These are phyloP conservation scores for Rhodotorula sphaerocarpa DNA, from an alignment of 768 basidiomycete genomes.

Conservation along the genomic window DNA sequence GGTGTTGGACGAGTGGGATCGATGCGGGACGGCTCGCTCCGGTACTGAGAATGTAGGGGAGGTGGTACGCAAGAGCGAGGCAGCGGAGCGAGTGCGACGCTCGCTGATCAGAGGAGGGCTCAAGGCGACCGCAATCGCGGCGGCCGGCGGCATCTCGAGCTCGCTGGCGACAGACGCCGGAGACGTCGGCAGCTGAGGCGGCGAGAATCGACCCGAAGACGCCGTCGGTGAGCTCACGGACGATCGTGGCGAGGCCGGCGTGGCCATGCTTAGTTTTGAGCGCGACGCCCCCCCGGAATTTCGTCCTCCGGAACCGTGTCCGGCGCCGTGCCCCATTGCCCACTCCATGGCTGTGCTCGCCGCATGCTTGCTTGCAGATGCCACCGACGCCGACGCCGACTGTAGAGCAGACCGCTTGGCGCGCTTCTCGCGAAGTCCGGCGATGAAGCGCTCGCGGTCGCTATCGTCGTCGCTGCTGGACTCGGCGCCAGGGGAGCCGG, in stretches of 20 bases:
- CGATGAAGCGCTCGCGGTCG: constrained; percentile 30
- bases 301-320: constrained; percentile 1
- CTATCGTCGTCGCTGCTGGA: constrained; percentile 35
- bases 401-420: constrained; percentile 21
- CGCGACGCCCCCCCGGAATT: neutral
- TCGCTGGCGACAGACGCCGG: neutral
- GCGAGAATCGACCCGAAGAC: constrained; percentile 3
- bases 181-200: neutral
- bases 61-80: constrained; percentile 6
- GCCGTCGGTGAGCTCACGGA: neutral
- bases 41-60: neutral
- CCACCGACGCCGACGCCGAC: neutral
- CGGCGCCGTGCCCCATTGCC: constrained; percentile 7
- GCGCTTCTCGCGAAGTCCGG: constrained; percentile 30
- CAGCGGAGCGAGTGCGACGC: neutral
- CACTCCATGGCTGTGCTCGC: neutral
- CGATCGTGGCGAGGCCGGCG: constrained; percentile 6
- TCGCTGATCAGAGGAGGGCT: neutral
- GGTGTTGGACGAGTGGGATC: constrained; percentile 7
- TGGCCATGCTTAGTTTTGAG: neutral
- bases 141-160: neutral
- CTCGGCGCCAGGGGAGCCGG: constrained; percentile 11
- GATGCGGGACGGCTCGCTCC: neutral
- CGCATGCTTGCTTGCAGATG: neutral
- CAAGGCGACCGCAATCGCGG: neutral